Percentiles rank a stretch among this genome's conserved stretches.
Evolutionary conservation across 257 asterid genomes (phyloP).

Genomic region (Nicotiana tabacum): DNA sequence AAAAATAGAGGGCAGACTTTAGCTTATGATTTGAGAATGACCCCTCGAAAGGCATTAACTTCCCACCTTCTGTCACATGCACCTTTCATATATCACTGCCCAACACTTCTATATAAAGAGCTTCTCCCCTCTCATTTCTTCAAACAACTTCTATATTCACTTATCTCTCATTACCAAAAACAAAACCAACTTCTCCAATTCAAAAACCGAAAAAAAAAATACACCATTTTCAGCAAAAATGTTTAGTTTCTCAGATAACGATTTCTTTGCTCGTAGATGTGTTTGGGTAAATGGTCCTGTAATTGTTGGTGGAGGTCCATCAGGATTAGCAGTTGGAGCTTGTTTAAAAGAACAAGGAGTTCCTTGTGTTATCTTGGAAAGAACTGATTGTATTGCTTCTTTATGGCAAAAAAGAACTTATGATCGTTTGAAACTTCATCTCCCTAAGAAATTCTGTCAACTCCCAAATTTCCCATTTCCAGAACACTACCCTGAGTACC

Average conservation of each 20-base stretch:
- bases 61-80: conserved; percentile 46
- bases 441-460: conserved; percentile 52
- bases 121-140: neutral
- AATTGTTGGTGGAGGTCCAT: conserved; percentile 68
- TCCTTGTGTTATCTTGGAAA: conserved; percentile 36
- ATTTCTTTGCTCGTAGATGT: conserved; percentile 26
- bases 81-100: conserved; percentile 12
- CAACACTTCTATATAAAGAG: conserved; percentile 21
- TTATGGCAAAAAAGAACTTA: conserved; percentile 45
- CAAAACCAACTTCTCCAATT: neutral
- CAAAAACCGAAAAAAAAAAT: neutral
- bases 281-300: conserved; percentile 68
- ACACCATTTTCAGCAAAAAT: conserved; percentile 8
- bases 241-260: conserved; percentile 27
- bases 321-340: conserved; percentile 50
- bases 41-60: conserved; percentile 26
- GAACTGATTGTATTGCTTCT: conserved; percentile 44
- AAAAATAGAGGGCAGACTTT: conserved; percentile 24
- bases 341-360: conserved; percentile 33
- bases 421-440: conserved; percentile 47
- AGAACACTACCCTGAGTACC: conserved; percentile 52
- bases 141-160: neutral
- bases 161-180: neutral
- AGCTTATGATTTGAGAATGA: conserved; percentile 34
- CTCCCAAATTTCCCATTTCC: conserved; percentile 60